Evolutionary conservation across 2,329 filamentous ascomycete genomes (phyloP), one percentile per base, ranked within the genome.

Genomic region (Neonectria neomacrospora): DNA sequence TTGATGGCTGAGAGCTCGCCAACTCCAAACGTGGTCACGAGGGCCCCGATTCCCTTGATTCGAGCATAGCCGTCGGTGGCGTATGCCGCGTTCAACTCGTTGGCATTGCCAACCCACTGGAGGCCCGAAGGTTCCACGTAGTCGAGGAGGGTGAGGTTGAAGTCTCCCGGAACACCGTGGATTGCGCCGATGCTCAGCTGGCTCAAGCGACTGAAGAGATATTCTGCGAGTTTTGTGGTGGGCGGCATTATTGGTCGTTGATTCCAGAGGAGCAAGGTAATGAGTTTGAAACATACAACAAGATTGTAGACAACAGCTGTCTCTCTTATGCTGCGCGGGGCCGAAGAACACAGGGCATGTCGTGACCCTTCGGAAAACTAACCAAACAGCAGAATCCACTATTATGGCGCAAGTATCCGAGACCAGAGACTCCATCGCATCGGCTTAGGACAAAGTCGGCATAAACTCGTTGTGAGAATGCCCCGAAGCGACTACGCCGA

Each of bases 1-100:
- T 88, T 88, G 71, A 88, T 80, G 6, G 86, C 85, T 3, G 85
- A 87, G 4, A 83, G 75, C 64, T 85, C 82, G 9, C 87, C 87
- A 1, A 89, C 87, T 5, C 86, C 87, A 68, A 88, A 88, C 0
- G 87, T 88, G 1, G 87, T 89, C 32, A 89, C 77, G 8, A 88
- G 70, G 37, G 79, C 80, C 6, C 77, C 76, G 7, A 84, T 74
- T 6, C 83, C 83, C 65, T 86, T 86, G 62, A 86, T 80, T 12
- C 86, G 77, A 3, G 83, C 81, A 66, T 89, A 89, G 2, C 85
- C 86, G 65, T 89, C 86, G 3, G 84, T 83, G 0, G 85, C 84
- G 63, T 87, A 88, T 3, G 79, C 84, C 3, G 83, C 83, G 65
- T 88, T 88, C 51, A 88, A 80, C 73, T 88, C 86, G 67, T 88